phyloP scores from a whole-genome alignment of 169 alveolate species.

The Plasmodium gaboni region DNA sequence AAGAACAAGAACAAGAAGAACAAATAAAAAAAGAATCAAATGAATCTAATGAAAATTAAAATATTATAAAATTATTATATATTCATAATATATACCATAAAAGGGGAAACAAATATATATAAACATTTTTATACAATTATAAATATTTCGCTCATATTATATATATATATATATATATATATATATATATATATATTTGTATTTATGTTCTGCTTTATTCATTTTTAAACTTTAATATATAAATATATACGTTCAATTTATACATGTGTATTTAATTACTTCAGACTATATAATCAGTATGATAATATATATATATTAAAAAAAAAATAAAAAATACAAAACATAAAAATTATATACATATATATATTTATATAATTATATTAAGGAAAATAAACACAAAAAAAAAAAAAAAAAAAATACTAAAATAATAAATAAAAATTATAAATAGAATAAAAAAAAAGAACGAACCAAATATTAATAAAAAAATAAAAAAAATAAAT shows the following conservation, averaged over 20 bases:
- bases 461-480: no score
- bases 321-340: slow-evolving; percentile 14
- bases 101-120: no score
- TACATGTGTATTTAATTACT: slow-evolving; percentile 26
- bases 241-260: slow-evolving; percentile 15
- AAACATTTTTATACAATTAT: no score
- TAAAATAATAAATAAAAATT: no score
- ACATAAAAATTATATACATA: slow-evolving; percentile 6
- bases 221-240: slow-evolving; percentile 14
- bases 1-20: no score
- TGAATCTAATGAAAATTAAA: no score
- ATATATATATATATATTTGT: neutral
- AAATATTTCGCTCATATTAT: neutral
- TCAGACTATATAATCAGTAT: neutral
- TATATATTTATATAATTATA: slow-evolving; percentile 1
- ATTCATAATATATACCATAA: no score
- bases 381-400: slow-evolving; percentile 3
- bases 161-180: neutral
- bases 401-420: neutral
- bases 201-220: neutral
- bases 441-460: no score
- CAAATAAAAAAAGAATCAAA: no score
- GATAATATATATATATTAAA: slow-evolving; percentile 7
- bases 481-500: neutral
- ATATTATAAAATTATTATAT: no score